Conservation (phyloP, 192 early-diverging fungal species). For the Spinellus fusiger region DNA sequence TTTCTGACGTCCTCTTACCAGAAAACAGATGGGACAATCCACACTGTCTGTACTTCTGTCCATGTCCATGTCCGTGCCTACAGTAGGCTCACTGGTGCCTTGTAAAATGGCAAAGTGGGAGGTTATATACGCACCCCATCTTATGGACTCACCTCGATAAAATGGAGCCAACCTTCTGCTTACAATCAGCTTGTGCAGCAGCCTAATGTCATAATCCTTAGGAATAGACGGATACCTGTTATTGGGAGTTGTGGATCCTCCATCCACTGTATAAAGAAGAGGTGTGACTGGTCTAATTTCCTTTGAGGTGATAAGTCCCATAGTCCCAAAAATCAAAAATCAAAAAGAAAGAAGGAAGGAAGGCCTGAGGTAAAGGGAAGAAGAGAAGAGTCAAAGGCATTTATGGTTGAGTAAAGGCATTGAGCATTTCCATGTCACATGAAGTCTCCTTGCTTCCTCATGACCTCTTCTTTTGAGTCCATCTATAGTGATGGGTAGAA, state of each 20-base stretch:
- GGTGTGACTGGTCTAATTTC: background rate
- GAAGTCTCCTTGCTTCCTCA: no score
- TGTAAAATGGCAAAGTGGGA: no score
- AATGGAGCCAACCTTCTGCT: constrained; percentile 1
- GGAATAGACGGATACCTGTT: background rate
- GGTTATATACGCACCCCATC: no score
- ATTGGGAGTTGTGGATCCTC: background rate
- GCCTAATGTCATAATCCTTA: background rate
- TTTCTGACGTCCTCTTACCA: constrained; percentile 44
- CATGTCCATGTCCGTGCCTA: background rate
- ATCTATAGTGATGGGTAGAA: no score
- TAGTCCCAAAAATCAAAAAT: constrained; percentile 3
- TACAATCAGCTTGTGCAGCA: constrained; percentile 3
- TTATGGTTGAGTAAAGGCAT: no score
- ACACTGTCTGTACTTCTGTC: constrained; percentile 16
- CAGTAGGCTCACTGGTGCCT: background rate
- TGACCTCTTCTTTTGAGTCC: no score
- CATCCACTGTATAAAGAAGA: background rate
- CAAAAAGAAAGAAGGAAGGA: background rate
- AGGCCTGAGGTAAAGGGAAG: no score
- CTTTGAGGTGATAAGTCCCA: background rate
- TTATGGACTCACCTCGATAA: constrained; percentile 2
- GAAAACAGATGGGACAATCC: constrained; percentile 94
- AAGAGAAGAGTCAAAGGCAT: background rate
- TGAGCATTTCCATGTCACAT: no score